phyloP scores from a whole-genome alignment of 2,329 filamentous ascomycete genomes.

The Fusarium lyarnte region DNA sequence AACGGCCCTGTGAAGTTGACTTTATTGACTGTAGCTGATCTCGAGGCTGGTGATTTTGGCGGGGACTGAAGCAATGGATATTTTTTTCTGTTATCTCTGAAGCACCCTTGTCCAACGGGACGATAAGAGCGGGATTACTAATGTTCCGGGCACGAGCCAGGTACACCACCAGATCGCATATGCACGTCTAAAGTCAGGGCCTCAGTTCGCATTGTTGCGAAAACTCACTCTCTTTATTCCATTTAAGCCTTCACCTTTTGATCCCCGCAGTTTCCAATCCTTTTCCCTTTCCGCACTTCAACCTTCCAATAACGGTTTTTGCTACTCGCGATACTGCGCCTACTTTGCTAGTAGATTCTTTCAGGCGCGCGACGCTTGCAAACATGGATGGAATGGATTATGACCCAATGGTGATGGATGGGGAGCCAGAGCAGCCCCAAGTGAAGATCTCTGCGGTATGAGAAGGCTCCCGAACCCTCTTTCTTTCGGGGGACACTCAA shows the following conservation, averaged over 20 bases:
- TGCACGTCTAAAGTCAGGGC: slow-evolving; percentile 27
- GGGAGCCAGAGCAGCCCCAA: slow-evolving; percentile 64
- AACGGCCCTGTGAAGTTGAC: neutral
- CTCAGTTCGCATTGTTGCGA: slow-evolving; percentile 35
- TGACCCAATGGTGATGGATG: slow-evolving; percentile 68
- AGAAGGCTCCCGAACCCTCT: slow-evolving; percentile 8
- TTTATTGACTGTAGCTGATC: neutral
- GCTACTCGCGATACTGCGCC: neutral
- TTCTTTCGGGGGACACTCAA: slow-evolving; percentile 6
- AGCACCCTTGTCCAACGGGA: neutral
- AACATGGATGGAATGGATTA: slow-evolving; percentile 64
- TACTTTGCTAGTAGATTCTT: slow-evolving; percentile 11
- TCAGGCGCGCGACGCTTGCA: slow-evolving; percentile 30
- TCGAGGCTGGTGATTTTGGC: slow-evolving; percentile 29
- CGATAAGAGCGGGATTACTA: slow-evolving; percentile 48
- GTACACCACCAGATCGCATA: slow-evolving; percentile 36
- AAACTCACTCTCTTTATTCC: slow-evolving; percentile 30
- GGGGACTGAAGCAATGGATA: slow-evolving; percentile 37
- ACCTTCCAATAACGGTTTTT: neutral
- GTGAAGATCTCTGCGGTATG: slow-evolving; percentile 70
- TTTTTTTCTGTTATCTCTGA: slow-evolving; percentile 47
- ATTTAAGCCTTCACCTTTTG: slow-evolving; percentile 1
- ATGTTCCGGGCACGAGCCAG: slow-evolving; percentile 40
- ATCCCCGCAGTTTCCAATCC: neutral
- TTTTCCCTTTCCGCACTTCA: neutral